Evolutionary conservation across 1,284 basidiomycete species (phyloP).

Genomic region (Apiotrichum domesticum): DNA sequence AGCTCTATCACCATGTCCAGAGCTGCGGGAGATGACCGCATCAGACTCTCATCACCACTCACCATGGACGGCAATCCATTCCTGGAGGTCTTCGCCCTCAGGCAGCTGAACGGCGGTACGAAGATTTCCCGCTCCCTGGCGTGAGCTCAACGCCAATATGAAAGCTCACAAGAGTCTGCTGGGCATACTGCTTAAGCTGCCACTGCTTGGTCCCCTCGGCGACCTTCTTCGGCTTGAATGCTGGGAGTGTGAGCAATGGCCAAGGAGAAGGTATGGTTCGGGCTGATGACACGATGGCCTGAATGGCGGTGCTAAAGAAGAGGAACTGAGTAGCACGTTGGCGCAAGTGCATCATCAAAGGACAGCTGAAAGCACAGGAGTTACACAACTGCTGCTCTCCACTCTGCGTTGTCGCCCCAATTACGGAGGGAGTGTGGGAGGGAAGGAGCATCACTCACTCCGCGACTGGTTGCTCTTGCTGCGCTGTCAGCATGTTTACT

Average conservation of each 20-base stretch:
- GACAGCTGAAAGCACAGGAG: no score
- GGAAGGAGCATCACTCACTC: slow-evolving; percentile 19
- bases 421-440: no score
- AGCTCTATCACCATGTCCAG: no score
- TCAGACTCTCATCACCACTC: slow-evolving; percentile 34
- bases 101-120: slow-evolving; percentile 82
- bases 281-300: no score
- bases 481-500: slow-evolving; percentile 30
- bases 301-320: no score
- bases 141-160: not conserved
- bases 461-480: slow-evolving; percentile 39
- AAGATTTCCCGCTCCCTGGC: slow-evolving; percentile 84
- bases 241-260: slow-evolving; percentile 22
- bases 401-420: no score
- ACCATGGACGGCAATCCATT: slow-evolving; percentile 97
- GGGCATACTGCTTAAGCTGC: slow-evolving; percentile 92
- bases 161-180: slow-evolving; percentile 76
- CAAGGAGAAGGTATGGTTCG: no score
- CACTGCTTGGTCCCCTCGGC: slow-evolving; percentile 95
- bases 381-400: no score
- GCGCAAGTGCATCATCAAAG: no score
- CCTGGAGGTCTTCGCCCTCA: slow-evolving; percentile 88
- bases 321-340: no score
- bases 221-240: slow-evolving; percentile 96
- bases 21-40: not conserved